Evolutionary conservation across 2,329 filamentous ascomycete genomes (phyloP).

Genomic region (Aspergillus felis): DNA sequence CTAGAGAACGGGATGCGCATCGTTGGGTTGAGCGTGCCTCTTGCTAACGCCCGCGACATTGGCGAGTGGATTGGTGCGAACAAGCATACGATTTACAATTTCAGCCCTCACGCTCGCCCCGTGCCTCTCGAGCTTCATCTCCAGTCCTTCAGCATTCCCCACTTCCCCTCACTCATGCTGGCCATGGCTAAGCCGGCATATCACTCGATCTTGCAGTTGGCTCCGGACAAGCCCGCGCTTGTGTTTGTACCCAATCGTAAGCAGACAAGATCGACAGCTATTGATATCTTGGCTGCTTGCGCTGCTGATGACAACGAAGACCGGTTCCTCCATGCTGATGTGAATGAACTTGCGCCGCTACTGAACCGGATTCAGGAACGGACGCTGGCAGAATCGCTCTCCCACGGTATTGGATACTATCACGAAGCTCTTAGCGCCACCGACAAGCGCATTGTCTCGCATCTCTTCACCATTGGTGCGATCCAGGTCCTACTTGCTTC

Average conservation of each 20-base stretch:
- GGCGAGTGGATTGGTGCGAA: slow-evolving; percentile 97
- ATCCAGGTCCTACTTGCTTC: slow-evolving; percentile 80
- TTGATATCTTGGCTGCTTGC: slow-evolving; percentile 83
- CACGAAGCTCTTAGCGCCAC: slow-evolving; percentile 86
- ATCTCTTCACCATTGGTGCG: slow-evolving; percentile 83
- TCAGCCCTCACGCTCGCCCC: slow-evolving; percentile 85
- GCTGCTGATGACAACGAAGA: slow-evolving; percentile 88
- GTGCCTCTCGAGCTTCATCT: slow-evolving; percentile 90
- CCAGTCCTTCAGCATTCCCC: slow-evolving; percentile 91
- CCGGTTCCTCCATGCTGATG: slow-evolving; percentile 81
- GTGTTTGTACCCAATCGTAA: slow-evolving; percentile 92
- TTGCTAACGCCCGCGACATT: slow-evolving; percentile 88
- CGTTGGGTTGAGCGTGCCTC: slow-evolving; percentile 81
- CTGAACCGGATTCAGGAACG: slow-evolving; percentile 81
- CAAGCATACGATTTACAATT: slow-evolving; percentile 98
- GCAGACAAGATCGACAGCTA: slow-evolving; percentile 80
- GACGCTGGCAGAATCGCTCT: slow-evolving; percentile 80
- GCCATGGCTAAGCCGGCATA: slow-evolving; percentile 97
- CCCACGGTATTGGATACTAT: slow-evolving; percentile 94
- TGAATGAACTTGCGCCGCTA: slow-evolving; percentile 76
- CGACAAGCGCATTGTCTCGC: slow-evolving; percentile 90
- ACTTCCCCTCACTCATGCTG: slow-evolving; percentile 97
- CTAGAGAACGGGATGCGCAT: slow-evolving; percentile 82
- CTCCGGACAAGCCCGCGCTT: slow-evolving; percentile 82
- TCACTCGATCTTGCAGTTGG: slow-evolving; percentile 80